Base-by-base conservation (phyloP, 2,329 filamentous ascomycete genomes). In the Microdochium bolleyi region DNA sequence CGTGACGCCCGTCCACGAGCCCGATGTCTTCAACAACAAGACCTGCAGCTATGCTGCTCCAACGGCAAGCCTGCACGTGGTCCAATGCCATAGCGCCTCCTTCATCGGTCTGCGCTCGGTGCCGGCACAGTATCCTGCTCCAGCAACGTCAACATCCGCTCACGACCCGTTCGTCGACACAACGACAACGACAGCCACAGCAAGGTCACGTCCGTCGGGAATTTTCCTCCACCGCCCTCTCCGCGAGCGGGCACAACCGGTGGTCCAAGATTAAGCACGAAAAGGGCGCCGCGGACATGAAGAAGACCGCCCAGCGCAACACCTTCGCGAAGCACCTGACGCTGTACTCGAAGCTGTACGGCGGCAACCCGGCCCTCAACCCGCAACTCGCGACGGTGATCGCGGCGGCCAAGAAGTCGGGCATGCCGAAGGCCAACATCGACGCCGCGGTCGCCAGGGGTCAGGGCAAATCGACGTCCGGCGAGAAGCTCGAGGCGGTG, bases 191-290 rank as follows among this genome's bases (percentile, higher is more conserved):
- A 46, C 41, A 21, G 19, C 41, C 5, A 22, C 41, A 46, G 21
- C 41, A 22, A 46, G 13, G 8, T 8, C 9, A 49, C 16, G 48
- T 13, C 27, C 27, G 27, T 8, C 77, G 79, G 52, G 62, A 67
- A 34, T 76, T 86, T 55, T 67, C 67, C 52, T 73, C 73, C 16
- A 76, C 73, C 16, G 58, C 74, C 9, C 54, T 61, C 8, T 63
- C 70, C 14, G 70, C 72, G 55, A 85, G 87, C 24, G 91, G 91
- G 14, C 91, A 96, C 72, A 96, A 87, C 70, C 88, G 91, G 67
- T 99, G 94, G 94, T 91, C 90, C 54, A 95, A 94, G 64, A 97
- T 96, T 72, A 89, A 87, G 65, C 94, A 97, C 69, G 90, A 94
- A 69, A 99, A 99, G 70, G 91, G 87, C 51, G 89, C 86, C 56